A percentile compares a stretch with the other conserved stretches of the same genome.
phyloP scores from a whole-genome alignment of 2,329 filamentous ascomycete genomes.

The Claviceps maximensis region DNA sequence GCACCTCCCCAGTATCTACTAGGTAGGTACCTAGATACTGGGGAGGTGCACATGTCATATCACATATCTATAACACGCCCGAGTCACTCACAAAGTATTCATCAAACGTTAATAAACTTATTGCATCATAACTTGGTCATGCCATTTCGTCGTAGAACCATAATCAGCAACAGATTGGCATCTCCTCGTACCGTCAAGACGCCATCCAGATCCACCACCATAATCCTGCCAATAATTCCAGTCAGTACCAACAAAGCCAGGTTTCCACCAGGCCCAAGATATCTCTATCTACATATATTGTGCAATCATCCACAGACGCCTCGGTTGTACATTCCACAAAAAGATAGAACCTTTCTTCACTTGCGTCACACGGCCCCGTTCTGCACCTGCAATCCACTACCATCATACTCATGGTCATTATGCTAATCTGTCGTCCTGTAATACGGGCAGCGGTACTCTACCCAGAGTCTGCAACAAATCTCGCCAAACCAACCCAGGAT shows the following conservation, averaged over 20 bases:
- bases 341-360: constrained; percentile 5
- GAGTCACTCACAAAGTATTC: not conserved
- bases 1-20: too few relatives aligned
- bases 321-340: constrained; percentile 6
- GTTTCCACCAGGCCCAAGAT: constrained; percentile 1
- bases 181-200: constrained; percentile 9
- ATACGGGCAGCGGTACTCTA: not conserved
- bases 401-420: not conserved
- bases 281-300: constrained; percentile 13
- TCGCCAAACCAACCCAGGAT: not conserved
- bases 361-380: not conserved
- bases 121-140: constrained; percentile 15
- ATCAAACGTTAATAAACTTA: not conserved
- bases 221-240: constrained; percentile 9
- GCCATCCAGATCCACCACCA: constrained; percentile 12
- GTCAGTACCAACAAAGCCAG: constrained; percentile 3
- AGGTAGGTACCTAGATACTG: not conserved
- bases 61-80: not conserved
- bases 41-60: too few relatives aligned
- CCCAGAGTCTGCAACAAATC: not conserved
- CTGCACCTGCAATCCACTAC: not conserved
- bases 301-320: constrained; percentile 5
- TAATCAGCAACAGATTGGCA: constrained; percentile 16
- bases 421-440: not conserved
- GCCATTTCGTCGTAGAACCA: constrained; percentile 18